Evolutionary conservation across 345 rosid genomes (phyloP).

Genomic region (Brassica rapa): DNA sequence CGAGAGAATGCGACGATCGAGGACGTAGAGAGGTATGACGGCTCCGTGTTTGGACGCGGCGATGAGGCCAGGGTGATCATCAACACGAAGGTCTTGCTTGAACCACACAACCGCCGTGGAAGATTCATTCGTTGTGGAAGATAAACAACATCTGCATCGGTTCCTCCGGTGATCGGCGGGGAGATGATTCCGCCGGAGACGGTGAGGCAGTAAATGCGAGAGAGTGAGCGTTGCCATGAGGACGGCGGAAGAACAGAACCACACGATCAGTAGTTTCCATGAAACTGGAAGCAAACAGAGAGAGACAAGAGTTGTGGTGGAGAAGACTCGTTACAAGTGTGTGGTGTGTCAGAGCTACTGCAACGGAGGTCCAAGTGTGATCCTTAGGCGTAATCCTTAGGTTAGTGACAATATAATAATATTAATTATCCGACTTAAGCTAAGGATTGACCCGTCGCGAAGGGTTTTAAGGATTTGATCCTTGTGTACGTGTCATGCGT

Average conservation of each 20-base stretch:
- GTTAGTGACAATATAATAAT: no score
- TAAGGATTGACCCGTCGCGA: no score
- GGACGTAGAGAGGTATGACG: constrained; percentile 73
- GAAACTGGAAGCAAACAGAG: constrained; percentile 10
- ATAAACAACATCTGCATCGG: constrained; percentile 32
- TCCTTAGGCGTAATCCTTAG: no score
- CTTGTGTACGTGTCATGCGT: no score
- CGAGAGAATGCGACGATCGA: constrained; percentile 73
- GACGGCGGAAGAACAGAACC: constrained; percentile 6
- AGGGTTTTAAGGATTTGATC: no score
- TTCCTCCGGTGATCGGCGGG: neutral
- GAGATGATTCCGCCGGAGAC: constrained; percentile 13
- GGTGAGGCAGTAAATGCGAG: constrained; percentile 40
- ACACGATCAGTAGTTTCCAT: constrained; percentile 40
- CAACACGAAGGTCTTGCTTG: constrained; percentile 88
- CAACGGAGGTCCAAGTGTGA: no score
- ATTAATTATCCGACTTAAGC: no score
- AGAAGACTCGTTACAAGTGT: constrained; percentile 37
- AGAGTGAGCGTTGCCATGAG: constrained; percentile 54
- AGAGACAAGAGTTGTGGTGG: constrained; percentile 45
- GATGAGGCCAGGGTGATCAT: constrained; percentile 81
- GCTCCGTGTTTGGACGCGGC: constrained; percentile 47
- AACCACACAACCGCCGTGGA: constrained; percentile 78
- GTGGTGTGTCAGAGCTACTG: no score
- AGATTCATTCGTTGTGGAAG: constrained; percentile 21